These are phyloP conservation scores for Logfia minima DNA, from an alignment of 129 eudicot genomes.

Conservation along the genomic window DNA sequence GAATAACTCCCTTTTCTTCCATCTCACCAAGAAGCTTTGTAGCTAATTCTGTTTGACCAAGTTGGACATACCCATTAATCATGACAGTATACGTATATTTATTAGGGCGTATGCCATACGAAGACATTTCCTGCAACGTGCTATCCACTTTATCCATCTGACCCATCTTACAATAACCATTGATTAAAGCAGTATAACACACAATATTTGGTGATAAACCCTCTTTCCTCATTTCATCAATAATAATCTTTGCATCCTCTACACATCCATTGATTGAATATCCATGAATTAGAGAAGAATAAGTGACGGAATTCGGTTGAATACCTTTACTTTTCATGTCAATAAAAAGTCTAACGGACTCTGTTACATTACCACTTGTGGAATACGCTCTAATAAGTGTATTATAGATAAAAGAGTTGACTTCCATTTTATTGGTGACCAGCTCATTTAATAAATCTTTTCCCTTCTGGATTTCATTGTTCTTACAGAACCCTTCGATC, in stretches of 20 bases:
- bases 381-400: constrained; percentile 61
- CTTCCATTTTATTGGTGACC: constrained; percentile 37
- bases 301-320: constrained; percentile 46
- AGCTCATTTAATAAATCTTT: constrained; percentile 48
- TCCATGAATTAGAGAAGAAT: constrained; percentile 63
- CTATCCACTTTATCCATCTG: constrained; percentile 59
- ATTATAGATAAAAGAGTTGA: constrained; percentile 55
- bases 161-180: constrained; percentile 73
- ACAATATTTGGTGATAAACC: constrained; percentile 65
- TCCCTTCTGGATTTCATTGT: constrained; percentile 57
- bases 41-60: constrained; percentile 54
- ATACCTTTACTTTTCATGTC: constrained; percentile 69
- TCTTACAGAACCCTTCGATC: constrained; percentile 69
- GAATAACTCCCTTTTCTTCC: constrained; percentile 57
- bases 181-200: constrained; percentile 72
- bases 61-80: constrained; percentile 62
- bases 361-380: constrained; percentile 39
- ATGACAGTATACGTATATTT: constrained; percentile 69
- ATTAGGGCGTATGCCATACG: constrained; percentile 49
- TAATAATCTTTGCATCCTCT: constrained; percentile 50
- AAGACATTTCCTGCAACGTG: constrained; percentile 57
- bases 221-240: constrained; percentile 58
- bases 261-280: constrained; percentile 46
- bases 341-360: constrained; percentile 54
- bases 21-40: constrained; percentile 57